phyloP scores from a whole-genome alignment of 768 basidiomycete species.

The Mycena floridula region DNA sequence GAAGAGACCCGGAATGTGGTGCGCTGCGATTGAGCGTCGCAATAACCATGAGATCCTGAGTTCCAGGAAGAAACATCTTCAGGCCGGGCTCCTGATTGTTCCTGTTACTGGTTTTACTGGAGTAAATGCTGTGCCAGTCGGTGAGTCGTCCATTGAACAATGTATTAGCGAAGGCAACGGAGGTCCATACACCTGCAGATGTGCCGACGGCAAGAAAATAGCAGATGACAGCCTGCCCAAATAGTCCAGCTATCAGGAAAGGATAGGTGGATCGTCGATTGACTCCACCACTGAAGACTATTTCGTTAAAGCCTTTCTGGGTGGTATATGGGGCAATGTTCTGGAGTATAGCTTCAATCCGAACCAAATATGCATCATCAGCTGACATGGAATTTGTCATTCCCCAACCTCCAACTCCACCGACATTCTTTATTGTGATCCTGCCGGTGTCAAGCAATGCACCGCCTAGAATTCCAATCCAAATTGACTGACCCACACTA shows the following conservation, averaged over 20 bases:
- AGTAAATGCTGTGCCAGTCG: conserved; percentile 18
- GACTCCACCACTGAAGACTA: conserved; percentile 15
- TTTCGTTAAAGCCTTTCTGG: conserved; percentile 10
- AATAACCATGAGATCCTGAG: conserved; percentile 16
- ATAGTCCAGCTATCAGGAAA: conserved; percentile 17
- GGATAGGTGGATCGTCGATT: conserved; percentile 11
- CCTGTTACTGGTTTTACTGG: conserved; percentile 10
- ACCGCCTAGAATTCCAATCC: conserved; percentile 20
- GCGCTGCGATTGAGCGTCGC: conserved; percentile 20
- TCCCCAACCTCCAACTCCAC: conserved; percentile 16
- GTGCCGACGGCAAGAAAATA: conserved; percentile 21
- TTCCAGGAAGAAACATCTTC: conserved; percentile 12
- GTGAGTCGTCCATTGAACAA: conserved; percentile 14
- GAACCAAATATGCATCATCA: conserved; percentile 14
- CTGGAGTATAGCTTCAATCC: conserved; percentile 15
- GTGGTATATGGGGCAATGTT: conserved; percentile 12
- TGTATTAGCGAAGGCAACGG: conserved; percentile 17
- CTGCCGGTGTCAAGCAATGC: conserved; percentile 16
- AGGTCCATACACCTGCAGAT: conserved; percentile 21
- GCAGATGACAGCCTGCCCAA: conserved; percentile 18
- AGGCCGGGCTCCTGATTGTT: conserved; percentile 11
- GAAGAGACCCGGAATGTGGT: conserved; percentile 14
- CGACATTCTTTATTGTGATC: conserved; percentile 21
- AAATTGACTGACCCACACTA: conserved; percentile 18
- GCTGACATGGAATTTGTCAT: conserved; percentile 11